Conservation (phyloP, 2,329 filamentous ascomycete genomes). For the Parastagonospora avenae region DNA sequence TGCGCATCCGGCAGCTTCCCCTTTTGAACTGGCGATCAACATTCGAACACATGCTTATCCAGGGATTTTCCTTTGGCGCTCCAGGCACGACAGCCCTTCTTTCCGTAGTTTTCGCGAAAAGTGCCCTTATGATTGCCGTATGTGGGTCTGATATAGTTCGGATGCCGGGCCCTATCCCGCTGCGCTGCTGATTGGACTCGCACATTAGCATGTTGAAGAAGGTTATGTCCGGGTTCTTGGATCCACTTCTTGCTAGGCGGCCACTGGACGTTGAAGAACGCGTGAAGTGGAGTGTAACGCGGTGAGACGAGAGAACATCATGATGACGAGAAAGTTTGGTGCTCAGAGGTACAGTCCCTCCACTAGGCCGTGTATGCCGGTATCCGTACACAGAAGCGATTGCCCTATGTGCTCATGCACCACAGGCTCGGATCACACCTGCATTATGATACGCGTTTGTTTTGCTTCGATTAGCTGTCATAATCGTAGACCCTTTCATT, state of each 20-base stretch:
- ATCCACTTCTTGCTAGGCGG: constrained; percentile 18
- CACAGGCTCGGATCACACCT: too few relatives aligned
- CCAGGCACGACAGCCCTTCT: constrained; percentile 36
- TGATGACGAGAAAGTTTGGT: not conserved
- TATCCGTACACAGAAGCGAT: too few relatives aligned
- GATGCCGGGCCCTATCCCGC: constrained; percentile 20
- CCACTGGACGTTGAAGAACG: constrained; percentile 8
- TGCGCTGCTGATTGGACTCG: constrained; percentile 27
- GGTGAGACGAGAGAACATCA: constrained; percentile 4
- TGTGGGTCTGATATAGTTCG: constrained; percentile 15
- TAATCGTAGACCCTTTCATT: too few relatives aligned
- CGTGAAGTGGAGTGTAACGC: constrained; percentile 12
- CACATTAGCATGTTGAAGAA: constrained; percentile 12
- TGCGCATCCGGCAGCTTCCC: not conserved
- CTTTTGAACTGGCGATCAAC: too few relatives aligned
- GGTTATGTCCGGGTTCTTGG: constrained; percentile 15
- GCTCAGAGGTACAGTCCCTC: not conserved
- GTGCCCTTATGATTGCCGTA: constrained; percentile 16
- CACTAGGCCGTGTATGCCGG: not conserved
- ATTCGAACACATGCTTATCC: too few relatives aligned
- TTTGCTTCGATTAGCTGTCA: too few relatives aligned
- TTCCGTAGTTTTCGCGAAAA: constrained; percentile 15
- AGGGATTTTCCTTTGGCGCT: constrained; percentile 32
- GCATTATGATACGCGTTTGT: too few relatives aligned
- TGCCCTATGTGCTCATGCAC: too few relatives aligned